Base-by-base conservation (phyloP, 2,329 filamentous ascomycete species). In the Calonectria henricotiae region DNA sequence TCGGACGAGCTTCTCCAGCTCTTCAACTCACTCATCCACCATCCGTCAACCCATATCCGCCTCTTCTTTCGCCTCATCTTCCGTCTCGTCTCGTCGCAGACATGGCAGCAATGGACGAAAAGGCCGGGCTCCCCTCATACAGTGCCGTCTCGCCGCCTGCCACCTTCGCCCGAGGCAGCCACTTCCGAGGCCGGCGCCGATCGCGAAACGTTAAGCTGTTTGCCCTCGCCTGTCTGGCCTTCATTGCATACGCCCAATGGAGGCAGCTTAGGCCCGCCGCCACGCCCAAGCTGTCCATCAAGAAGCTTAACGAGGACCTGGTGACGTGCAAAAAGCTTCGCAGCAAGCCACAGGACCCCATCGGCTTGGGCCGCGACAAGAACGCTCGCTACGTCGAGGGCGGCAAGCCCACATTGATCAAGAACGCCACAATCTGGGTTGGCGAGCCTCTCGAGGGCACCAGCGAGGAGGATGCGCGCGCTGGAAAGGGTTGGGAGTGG, bases 371-470 rank as follows among this genome's bases (percentile, higher is more conserved):
- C 4, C 88, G 91, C 23, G 84, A 88, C 37, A 85, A 85, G 74
- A 93, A 90, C 78, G 89, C 89, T 23, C 86, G 91, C 58, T 91
- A 88, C 76, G 79, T 91, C 49, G 84, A 89, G 4, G 89, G 89
- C 62, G 85, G 87, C 64, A 87, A 86, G 71, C 87, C 91, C 0
- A 89, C 89, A 0, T 84, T 93, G 46, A 91, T 93, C 73, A 88
- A 86, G 71, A 93, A 93, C 77, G 91, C 91, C 5, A 90, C 88
- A 1, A 85, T 93, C 23, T 93, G 91, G 91, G 84, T 89, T 4
- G 91, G 91, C 39, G 90, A 92, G 80, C 88, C 91, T 0, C 79
- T 76, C 0, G 68, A 84, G 39, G 89, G 89, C 11, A 83, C 81
- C 1, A 86, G 85, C 7, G 78, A 83, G 6, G 86, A 87, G 54